phyloP scores from a whole-genome alignment of 1,284 basidiomycete genomes.

The Moesziomyces sp. region DNA sequence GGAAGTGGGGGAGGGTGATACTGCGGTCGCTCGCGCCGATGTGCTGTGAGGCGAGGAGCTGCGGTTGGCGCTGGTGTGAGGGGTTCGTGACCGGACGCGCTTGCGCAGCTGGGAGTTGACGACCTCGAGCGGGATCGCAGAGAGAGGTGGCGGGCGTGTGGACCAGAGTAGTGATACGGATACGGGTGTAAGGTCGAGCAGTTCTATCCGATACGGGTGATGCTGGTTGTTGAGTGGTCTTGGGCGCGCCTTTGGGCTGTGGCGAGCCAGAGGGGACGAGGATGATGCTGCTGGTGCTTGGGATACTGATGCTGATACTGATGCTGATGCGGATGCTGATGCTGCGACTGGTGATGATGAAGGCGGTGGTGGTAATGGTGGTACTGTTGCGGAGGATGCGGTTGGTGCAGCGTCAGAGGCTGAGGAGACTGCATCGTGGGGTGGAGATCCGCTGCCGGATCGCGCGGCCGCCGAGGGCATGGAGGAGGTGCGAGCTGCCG shows the following conservation, averaged over 20 bases:
- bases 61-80: conserved; percentile 8
- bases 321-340: conserved; percentile 17
- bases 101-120: conserved; percentile 44
- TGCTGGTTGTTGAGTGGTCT: conserved; percentile 37
- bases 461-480: conserved; percentile 48
- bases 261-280: conserved; percentile 5
- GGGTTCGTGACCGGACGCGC: conserved; percentile 18
- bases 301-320: conserved; percentile 15
- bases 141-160: conserved; percentile 56
- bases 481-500: conserved; percentile 1
- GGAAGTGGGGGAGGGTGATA: conserved; percentile 35
- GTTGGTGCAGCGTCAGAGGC: conserved; percentile 1
- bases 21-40: conserved; percentile 38
- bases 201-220: conserved; percentile 58
- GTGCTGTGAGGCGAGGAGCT: conserved; percentile 30
- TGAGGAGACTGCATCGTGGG: conserved; percentile 9
- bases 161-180: conserved; percentile 60
- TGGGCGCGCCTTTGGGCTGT: conserved; percentile 32
- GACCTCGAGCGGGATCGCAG: conserved; percentile 45
- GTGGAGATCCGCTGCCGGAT: conserved; percentile 45
- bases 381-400: conserved; percentile 9
- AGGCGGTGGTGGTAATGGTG: conserved; percentile 8
- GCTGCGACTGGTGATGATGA: conserved; percentile 4
- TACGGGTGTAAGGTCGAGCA: conserved; percentile 58
- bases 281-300: conserved; percentile 6